Percentiles rank a stretch among this genome's conserved stretches.
Evolutionary conservation across 192 early-diverging fungal species (phyloP).

Genomic region (Coemansia sp.): DNA sequence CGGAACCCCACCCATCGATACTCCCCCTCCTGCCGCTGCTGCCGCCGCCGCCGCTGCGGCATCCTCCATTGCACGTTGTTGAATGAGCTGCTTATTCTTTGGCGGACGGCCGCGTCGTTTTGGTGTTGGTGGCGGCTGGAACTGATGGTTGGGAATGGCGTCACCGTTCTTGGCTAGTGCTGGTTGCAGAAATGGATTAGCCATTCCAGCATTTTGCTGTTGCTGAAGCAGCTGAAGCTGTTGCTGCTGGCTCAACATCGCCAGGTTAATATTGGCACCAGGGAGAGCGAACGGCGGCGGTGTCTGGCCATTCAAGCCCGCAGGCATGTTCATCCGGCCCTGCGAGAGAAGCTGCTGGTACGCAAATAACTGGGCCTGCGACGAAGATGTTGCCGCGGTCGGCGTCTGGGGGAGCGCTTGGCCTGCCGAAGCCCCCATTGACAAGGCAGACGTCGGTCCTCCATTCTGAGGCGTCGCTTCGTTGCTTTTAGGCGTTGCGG

Average conservation of each 20-base stretch:
- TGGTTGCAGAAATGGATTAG: background rate
- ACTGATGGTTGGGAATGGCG: constrained; percentile 2
- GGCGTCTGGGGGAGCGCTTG: constrained; percentile 4
- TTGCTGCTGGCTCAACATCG: constrained; percentile 11
- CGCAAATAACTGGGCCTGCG: constrained; percentile 26
- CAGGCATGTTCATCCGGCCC: constrained; percentile 17
- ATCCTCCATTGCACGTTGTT: constrained; percentile 47
- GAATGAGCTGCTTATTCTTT: constrained; percentile 52
- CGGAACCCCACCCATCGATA: background rate
- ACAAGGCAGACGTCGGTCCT: background rate
- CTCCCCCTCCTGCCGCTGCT: constrained; percentile 13
- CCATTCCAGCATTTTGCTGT: background rate
- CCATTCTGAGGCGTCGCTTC: background rate
- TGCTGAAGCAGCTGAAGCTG: constrained; percentile 7
- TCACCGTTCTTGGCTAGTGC: background rate
- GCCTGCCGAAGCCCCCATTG: no score
- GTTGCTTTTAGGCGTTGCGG: constrained; percentile 17
- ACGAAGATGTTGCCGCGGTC: background rate
- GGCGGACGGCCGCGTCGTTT: constrained; percentile 46
- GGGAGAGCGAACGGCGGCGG: constrained; percentile 18
- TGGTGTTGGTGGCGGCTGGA: constrained; percentile 14
- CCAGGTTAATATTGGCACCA: constrained; percentile 2
- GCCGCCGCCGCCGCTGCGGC: constrained; percentile 29
- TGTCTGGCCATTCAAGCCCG: constrained; percentile 6
- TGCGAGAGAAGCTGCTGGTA: constrained; percentile 42